Evolutionary conservation across 1,139 yeast species (phyloP).

Genomic region (Blastobotrys indianensis): DNA sequence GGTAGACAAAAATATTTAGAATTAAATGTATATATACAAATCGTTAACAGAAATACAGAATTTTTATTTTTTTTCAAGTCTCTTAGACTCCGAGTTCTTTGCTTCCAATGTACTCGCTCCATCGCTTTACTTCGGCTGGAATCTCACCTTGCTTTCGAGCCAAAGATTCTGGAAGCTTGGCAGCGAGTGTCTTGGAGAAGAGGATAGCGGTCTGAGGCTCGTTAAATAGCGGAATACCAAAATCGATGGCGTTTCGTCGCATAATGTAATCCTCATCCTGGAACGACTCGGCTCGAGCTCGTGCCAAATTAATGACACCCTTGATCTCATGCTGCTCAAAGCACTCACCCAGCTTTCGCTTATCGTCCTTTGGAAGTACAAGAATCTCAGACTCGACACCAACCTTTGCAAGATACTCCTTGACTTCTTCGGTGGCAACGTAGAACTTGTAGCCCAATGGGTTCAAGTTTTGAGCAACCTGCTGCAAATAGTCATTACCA

Average conservation of each 20-base stretch:
- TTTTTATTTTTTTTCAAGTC: neutral
- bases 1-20: too few species aligned
- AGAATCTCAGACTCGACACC: constrained; percentile 53
- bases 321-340: constrained; percentile 80
- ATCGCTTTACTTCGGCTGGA: constrained; percentile 83
- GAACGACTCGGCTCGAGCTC: constrained; percentile 77
- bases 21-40: neutral
- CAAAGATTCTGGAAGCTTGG: constrained; percentile 50
- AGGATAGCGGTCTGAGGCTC: constrained; percentile 90
- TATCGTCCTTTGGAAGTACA: constrained; percentile 88
- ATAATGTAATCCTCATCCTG: constrained; percentile 89
- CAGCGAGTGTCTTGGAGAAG: constrained; percentile 78
- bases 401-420: constrained; percentile 52
- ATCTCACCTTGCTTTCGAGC: constrained; percentile 44
- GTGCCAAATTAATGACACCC: constrained; percentile 88
- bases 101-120: constrained; percentile 96
- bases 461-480: constrained; percentile 63
- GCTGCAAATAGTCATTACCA: constrained; percentile 60
- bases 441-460: constrained; percentile 77
- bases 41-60: neutral
- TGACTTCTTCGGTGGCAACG: constrained; percentile 68
- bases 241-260: constrained; percentile 99
- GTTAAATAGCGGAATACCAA: constrained; percentile 91
- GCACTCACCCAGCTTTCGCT: constrained; percentile 86
- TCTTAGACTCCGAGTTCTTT: constrained; percentile 58